phyloP scores from a whole-genome alignment of 768 basidiomycete species.

The Amanita inopinata region DNA sequence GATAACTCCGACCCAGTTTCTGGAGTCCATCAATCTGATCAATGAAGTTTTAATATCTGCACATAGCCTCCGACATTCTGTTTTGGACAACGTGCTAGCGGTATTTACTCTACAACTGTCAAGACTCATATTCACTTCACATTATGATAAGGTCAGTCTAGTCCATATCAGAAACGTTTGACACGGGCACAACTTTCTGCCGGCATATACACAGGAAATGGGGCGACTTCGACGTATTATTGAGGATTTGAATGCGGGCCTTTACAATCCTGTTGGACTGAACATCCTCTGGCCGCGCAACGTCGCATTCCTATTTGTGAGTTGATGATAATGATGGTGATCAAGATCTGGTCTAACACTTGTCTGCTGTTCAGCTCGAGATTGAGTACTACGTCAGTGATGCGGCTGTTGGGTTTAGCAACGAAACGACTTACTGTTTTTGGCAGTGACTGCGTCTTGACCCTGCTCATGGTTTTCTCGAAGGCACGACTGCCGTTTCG shows the following conservation, averaged over 20 bases:
- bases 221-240: slow-evolving; percentile 50
- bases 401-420: too few species aligned
- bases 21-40: slow-evolving; percentile 83
- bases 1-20: slow-evolving; percentile 88
- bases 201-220: slow-evolving; percentile 63
- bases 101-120: slow-evolving; percentile 77
- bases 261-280: slow-evolving; percentile 82
- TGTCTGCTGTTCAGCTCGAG: slow-evolving; percentile 58
- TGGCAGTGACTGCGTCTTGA: slow-evolving; percentile 1
- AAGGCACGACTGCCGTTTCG: neutral
- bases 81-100: slow-evolving; percentile 72
- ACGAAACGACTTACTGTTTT: neutral
- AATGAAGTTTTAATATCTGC: slow-evolving; percentile 86
- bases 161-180: slow-evolving; percentile 6
- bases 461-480: neutral
- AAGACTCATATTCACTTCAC: slow-evolving; percentile 53
- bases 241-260: slow-evolving; percentile 52
- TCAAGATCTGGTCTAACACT: neutral
- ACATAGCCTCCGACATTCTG: slow-evolving; percentile 62
- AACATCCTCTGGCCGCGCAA: slow-evolving; percentile 79
- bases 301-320: slow-evolving; percentile 86
- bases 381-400: slow-evolving; percentile 90
- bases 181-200: neutral
- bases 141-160: slow-evolving; percentile 67
- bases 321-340: slow-evolving; percentile 25